A percentile compares a stretch with the other conserved stretches of the same genome.
These are phyloP conservation scores for Suaeda aralocaspica DNA, from an alignment of 148 eudicot species.

Conservation along the genomic window DNA sequence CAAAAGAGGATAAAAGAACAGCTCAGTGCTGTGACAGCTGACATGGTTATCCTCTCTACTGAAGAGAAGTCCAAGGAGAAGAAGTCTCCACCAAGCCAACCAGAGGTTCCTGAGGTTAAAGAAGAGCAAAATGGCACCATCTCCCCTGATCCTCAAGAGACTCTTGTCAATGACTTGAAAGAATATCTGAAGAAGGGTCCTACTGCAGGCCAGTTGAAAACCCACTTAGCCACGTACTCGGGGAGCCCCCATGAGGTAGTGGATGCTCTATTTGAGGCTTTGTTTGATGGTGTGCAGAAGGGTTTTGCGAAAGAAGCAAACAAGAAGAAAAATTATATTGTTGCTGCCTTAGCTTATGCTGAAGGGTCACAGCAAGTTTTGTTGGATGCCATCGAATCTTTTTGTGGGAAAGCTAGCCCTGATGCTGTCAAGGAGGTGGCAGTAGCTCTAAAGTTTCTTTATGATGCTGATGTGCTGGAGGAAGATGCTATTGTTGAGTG, in stretches of 20 bases:
- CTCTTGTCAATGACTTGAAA: conserved; percentile 42
- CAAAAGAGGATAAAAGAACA: conserved; percentile 65
- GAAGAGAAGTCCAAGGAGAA: conserved; percentile 43
- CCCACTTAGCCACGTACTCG: conserved; percentile 39
- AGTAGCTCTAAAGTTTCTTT: conserved; percentile 54
- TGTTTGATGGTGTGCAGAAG: conserved; percentile 47
- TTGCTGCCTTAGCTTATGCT: conserved; percentile 36
- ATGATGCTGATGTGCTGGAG: conserved; percentile 63
- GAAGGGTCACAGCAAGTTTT: conserved; percentile 48
- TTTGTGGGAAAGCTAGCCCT: conserved; percentile 44
- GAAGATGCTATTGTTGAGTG: conserved; percentile 59
- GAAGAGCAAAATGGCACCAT: conserved; percentile 18
- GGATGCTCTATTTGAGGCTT: conserved; percentile 51
- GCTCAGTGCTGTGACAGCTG: conserved; percentile 68
- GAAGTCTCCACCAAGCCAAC: conserved; percentile 38
- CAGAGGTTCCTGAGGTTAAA: conserved; percentile 27
- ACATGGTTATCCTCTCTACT: conserved; percentile 75
- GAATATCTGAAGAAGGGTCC: conserved; percentile 37
- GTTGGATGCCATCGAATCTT: conserved; percentile 51
- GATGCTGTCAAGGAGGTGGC: conserved; percentile 74
- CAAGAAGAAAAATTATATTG: conserved; percentile 50
- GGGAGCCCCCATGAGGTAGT: conserved; percentile 46
- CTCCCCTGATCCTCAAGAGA: conserved; percentile 20
- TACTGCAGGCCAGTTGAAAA: conserved; percentile 44
- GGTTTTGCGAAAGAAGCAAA: conserved; percentile 52